Evolutionary conservation across 768 basidiomycete species (phyloP), one percentile per base, ranked within the genome.

Genomic region (Tylopilus rubrobrunneus): DNA sequence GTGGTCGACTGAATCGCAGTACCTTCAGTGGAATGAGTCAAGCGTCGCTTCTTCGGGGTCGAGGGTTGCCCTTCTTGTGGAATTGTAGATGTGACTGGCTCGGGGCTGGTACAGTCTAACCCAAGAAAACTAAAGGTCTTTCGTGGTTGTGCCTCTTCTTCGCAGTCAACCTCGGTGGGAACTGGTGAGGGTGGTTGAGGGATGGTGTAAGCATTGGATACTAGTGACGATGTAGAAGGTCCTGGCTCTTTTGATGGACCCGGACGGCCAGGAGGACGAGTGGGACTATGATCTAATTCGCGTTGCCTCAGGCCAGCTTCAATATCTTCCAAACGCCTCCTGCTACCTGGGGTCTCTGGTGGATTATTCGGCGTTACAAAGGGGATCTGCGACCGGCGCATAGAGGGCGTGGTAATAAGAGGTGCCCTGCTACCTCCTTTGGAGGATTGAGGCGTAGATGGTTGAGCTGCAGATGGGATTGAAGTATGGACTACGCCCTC

Each of bases 181-280:
- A 62, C 57, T 25, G 64, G 66, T 9, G 68, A 70, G 42, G 64
- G 58, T 49, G 67, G 64, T 23, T 62, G 67, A 40, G 57, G 47
- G 47, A 53, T 14, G 15, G 27, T 31, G 31, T 52, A 41, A 44
- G 14, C 17, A 11, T 37, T 34, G 8, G 45, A 21, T 7, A 11
- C 31, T 7, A 7, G 10, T 11, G 19, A n/a, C 12, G 52, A 23
- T 31, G n/a, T 29, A 31, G 49, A 47, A 29, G 48, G 49, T 7
- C 17, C 48, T 27, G 41, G 28, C 14, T 53, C 61, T 29, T 44
- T 53, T 28, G 56, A 49, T 23, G 53, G 23, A 46, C 52, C 31
- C 12, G 47, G 19, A 7, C 21, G 19, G 19, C 39, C 15, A 5
- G 23, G 28, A 11, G 19, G 48, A 21, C 50, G 63, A 19, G 17